Evolutionary conservation across 75 land plant genomes (phyloP).

Genomic region (Picea glauca): DNA sequence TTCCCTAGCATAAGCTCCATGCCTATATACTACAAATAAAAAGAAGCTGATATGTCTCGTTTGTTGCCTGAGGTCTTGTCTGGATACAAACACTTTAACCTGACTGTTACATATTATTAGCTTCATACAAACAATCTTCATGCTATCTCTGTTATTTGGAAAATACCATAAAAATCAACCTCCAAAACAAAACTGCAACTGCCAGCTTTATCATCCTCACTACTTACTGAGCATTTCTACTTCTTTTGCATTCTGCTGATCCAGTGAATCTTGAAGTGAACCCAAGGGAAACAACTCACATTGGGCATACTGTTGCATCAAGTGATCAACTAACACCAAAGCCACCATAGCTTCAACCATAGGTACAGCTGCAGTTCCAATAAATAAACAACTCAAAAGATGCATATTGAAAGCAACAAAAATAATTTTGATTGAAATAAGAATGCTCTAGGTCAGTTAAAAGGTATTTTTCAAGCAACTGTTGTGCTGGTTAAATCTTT

Average conservation of each 20-base stretch:
- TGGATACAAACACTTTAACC: conserved; percentile 1
- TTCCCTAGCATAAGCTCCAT: neutral
- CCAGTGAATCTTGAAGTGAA: conserved; percentile 50
- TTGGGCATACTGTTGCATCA: conserved; percentile 93
- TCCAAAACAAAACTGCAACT: too few species aligned
- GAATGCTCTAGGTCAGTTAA: neutral
- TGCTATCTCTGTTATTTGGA: neutral
- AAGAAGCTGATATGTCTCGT: neutral
- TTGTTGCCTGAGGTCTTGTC: neutral
- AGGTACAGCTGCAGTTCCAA: conserved; percentile 78
- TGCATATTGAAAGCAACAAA: neutral
- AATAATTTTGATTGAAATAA: neutral
- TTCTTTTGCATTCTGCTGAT: neutral
- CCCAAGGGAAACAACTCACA: conserved; percentile 72
- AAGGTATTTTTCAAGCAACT: too few species aligned
- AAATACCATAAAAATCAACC: neutral
- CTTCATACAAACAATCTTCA: neutral
- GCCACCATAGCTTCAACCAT: conserved; percentile 99
- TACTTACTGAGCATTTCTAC: too few species aligned
- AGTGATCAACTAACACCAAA: conserved; percentile 81
- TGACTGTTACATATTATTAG: neutral
- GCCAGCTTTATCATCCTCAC: too few species aligned
- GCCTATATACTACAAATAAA: neutral
- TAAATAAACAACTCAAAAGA: neutral
- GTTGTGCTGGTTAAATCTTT: neutral